Evolutionary conservation across 2,329 filamentous ascomycete genomes (phyloP).

Genomic region (Trichoderma guizhouense): DNA sequence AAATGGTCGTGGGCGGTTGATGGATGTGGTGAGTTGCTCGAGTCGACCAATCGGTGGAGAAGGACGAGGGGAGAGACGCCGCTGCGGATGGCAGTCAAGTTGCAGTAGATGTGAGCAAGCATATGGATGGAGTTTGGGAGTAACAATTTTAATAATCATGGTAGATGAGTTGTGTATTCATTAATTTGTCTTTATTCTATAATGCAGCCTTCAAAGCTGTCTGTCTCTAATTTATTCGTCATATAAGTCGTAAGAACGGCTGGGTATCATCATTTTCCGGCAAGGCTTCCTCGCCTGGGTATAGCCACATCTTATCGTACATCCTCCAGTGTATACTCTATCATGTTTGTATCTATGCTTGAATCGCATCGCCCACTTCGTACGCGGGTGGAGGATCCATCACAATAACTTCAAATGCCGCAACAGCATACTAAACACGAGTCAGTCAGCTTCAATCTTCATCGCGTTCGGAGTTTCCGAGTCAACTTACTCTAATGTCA

Average conservation of each 20-base stretch:
- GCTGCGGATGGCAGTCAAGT: not conserved
- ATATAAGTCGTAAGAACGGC: not conserved
- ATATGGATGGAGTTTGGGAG: not conserved
- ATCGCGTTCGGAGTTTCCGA: not conserved
- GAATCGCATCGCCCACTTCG: not conserved
- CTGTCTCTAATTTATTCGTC: not conserved
- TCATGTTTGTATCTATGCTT: not conserved
- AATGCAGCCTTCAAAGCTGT: not conserved
- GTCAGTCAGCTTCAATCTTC: not conserved
- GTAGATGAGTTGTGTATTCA: not conserved
- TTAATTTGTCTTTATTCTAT: not conserved
- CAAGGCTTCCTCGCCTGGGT: not conserved
- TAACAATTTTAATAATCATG: not conserved
- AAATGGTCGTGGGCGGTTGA: constrained; percentile 25
- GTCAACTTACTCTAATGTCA: not conserved
- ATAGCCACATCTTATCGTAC: not conserved
- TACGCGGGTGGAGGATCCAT: constrained; percentile 13
- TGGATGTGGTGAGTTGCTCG: constrained; percentile 23
- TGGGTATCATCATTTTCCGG: not conserved
- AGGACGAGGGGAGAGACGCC: constrained; percentile 23
- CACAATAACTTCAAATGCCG: not conserved
- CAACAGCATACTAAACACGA: not conserved
- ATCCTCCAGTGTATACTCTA: not conserved
- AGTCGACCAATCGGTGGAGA: constrained; percentile 25
- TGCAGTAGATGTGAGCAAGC: not conserved